These are phyloP conservation scores for Penicillium ochrochloron DNA, from an alignment of 495 filamentous ascomycete species.

Conservation along the genomic window DNA sequence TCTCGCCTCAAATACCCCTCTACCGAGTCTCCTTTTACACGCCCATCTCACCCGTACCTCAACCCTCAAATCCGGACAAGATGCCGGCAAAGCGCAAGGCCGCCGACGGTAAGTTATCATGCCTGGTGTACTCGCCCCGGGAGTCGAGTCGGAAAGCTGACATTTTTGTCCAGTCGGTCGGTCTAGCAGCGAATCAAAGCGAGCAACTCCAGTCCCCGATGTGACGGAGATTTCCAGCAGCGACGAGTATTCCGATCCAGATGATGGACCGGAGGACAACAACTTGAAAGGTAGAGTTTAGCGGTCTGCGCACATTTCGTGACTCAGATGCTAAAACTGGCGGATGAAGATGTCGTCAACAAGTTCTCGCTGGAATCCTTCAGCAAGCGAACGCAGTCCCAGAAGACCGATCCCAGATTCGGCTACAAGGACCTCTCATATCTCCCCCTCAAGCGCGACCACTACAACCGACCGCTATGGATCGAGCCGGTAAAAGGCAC, in stretches of 20 bases:
- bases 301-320: conserved; percentile 45
- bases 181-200: conserved; percentile 63
- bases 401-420: conserved; percentile 58
- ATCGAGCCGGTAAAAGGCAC: conserved; percentile 82
- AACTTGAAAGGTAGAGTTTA: conserved; percentile 56
- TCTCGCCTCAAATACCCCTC: conserved; percentile 21
- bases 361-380: conserved; percentile 66
- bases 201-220: conserved; percentile 69
- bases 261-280: conserved; percentile 51
- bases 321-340: conserved; percentile 27
- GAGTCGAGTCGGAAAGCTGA: conserved; percentile 22
- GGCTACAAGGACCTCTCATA: conserved; percentile 80
- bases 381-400: conserved; percentile 41
- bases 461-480: conserved; percentile 87
- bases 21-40: not conserved
- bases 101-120: conserved; percentile 47
- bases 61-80: conserved; percentile 11
- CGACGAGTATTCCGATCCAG: conserved; percentile 71
- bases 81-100: conserved; percentile 87
- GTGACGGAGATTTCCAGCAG: conserved; percentile 69
- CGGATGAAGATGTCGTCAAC: conserved; percentile 59
- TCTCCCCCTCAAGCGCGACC: conserved; percentile 81
- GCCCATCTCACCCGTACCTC: not conserved
- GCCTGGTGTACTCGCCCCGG: not conserved
- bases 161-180: conserved; percentile 51